Percentiles rank a stretch among this genome's conserved stretches.
Conservation (phyloP, 805 yeast genomes). For the Saccharomycopsis sp. region DNA sequence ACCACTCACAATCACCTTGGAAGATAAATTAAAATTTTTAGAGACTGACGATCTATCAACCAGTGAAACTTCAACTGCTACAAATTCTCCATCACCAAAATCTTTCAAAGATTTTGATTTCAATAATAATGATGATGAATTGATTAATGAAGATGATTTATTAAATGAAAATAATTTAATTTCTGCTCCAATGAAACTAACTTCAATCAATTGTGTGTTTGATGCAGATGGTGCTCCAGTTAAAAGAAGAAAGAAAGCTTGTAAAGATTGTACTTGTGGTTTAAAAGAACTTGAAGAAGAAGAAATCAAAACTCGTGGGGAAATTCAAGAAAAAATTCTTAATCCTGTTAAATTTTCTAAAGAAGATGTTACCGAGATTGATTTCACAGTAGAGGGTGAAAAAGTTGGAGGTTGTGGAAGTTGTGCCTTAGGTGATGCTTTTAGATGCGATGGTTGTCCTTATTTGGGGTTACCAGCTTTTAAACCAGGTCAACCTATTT, state of each 20-base stretch:
- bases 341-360: slow-evolving; percentile 20
- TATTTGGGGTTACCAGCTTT: slow-evolving; percentile 95
- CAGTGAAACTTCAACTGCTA: too few species aligned
- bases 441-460: slow-evolving; percentile 97
- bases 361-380: slow-evolving; percentile 23
- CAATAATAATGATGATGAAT: slow-evolving; percentile 19
- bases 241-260: slow-evolving; percentile 71
- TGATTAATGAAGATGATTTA: slow-evolving; percentile 31
- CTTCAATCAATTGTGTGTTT: slow-evolving; percentile 26
- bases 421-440: slow-evolving; percentile 96
- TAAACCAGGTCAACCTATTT: slow-evolving; percentile 90
- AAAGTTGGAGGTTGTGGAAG: slow-evolving; percentile 92
- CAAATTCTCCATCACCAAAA: too few species aligned
- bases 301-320: slow-evolving; percentile 27
- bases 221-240: slow-evolving; percentile 31
- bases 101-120: too few species aligned
- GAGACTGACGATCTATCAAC: too few species aligned
- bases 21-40: too few species aligned
- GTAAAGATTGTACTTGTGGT: slow-evolving; percentile 98
- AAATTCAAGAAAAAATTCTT: slow-evolving; percentile 1
- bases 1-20: too few species aligned
- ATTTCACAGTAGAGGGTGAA: slow-evolving; percentile 19
- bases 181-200: slow-evolving; percentile 51
- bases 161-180: slow-evolving; percentile 28
- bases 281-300: slow-evolving; percentile 76